Base-by-base conservation (phyloP, 148 eudicot genomes). In the Fagopyrum esculentum region DNA sequence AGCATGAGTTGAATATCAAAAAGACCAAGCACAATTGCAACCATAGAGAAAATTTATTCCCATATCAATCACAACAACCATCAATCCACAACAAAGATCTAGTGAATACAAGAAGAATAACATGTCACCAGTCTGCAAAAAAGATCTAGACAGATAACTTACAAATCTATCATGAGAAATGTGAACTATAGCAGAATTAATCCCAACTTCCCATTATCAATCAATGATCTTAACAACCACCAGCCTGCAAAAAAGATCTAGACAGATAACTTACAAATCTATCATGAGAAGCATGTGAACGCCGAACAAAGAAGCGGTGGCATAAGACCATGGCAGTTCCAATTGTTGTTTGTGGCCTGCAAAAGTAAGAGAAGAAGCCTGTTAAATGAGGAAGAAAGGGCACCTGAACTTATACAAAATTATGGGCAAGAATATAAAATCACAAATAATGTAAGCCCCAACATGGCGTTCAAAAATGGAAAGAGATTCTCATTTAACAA, bases 281-380 rank as follows among this genome's bases (percentile, higher is more conserved):
- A 80, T 95, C 99, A 77, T 95, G 96, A 69, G 79, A 86, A 73
- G 99, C 99, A 90, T 95, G 99, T 3, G 99, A 95, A 64, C 91
- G 85, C 30, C 93, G 87, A 54, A 90, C 77, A 77, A 92, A 95
- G 83, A 95, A 95, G 12, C 99, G 97, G 76, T 95, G 99, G 80
- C 99, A 95, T 47, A 95, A 80, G 73, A 95, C 97, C 99, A 95
- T 92, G 55, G 99, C 96, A 54, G 99, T 90, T 35, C 96, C 99
- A 54, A 89, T 83, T 73, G 99, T 95, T 73, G 92, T 90, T 74
- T 92, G 99, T 47, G 99, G 99, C 86, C 99, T 95, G 91, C 73
- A 86, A 80, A 22, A 80, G 30, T 49, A 45, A 79, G 57, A 52
- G 71, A 78, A 46, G 55, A 45, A 51, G 15, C 15, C 69, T 57